Evolutionary conservation across 2,329 filamentous ascomycete species (phyloP), one percentile per base, ranked within the genome.

Genomic region (Cercospora beticola): DNA sequence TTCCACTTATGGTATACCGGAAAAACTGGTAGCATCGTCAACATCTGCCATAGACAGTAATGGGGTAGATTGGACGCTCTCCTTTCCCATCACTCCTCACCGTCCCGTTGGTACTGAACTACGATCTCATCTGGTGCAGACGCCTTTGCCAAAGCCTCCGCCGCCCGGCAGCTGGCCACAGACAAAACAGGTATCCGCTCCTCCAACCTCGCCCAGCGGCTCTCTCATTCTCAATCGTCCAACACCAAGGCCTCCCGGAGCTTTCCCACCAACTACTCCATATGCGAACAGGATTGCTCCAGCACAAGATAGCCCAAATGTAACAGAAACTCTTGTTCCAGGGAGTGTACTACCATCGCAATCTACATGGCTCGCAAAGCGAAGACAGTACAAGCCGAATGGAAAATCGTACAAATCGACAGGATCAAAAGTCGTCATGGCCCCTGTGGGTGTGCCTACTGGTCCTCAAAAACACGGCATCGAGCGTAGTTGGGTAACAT

Each of bases 401-500:
- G 59, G 59, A 7, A 8, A 12, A 36, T 23, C 31, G 43, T 49
- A 62, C 23, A 62, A 58, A 26, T 33, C 54, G 14, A 18, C 30
- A 9, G 36, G 23, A 43, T 30, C 18, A 16, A n/a, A 28, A 43
- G 30, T 36, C 28, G 28, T 31, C 8, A 49, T 62, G 33, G 59
- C 59, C 9, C 59, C 59, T 8, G 10, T 43, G 26, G 59, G 59
- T 14, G 59, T 62, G 9, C 59, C 59, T 12, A 49, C 36, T 28
- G 49, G 59, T 28, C 59, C 59, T 28, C 59, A 49, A 30, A 33
- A n/a, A 21, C 10, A 23, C 23, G 36, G 23, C 26, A 26, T 43
- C 16, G 31, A 49, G 59, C 59, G 59, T 21, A 62, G 59, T 36
- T 62, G 59, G 59, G 23, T 46, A 2, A 62, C 36, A 21, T 62